A percentile compares a stretch with the other conserved stretches of the same genome.
Evolutionary conservation across 2,329 filamentous ascomycete species (phyloP).

Genomic region (Hypoxylon sp.): DNA sequence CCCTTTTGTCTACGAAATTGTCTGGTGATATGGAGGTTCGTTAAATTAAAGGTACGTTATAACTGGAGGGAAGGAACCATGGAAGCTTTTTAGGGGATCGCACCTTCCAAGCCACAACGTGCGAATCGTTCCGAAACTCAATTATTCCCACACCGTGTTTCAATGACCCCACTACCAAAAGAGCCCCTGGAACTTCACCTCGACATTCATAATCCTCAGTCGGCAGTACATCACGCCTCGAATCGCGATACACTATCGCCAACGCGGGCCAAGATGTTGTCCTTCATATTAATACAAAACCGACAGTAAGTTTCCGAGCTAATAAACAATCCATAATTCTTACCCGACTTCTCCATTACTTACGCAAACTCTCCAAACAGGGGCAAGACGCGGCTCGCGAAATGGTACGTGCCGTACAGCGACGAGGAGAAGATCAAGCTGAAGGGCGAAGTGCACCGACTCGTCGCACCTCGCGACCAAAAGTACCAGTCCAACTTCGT

Average conservation of each 20-base stretch:
- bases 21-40: no score
- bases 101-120: constrained; percentile 31
- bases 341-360: no score
- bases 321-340: no score
- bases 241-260: constrained; percentile 24
- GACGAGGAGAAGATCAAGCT: constrained; percentile 99
- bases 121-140: background rate
- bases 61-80: no score
- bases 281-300: constrained; percentile 62
- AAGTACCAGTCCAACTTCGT: constrained; percentile 99
- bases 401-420: constrained; percentile 99
- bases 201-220: constrained; percentile 6
- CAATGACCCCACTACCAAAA: constrained; percentile 18
- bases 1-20: background rate
- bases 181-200: constrained; percentile 33
- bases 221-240: constrained; percentile 3
- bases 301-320: constrained; percentile 56
- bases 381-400: constrained; percentile 97
- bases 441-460: constrained; percentile 98
- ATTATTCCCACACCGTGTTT: constrained; percentile 1
- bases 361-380: constrained; percentile 53
- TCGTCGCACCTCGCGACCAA: constrained; percentile 96
- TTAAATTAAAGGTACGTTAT: no score
- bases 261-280: constrained; percentile 55
- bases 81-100: background rate